Evolutionary conservation across 2,329 filamentous ascomycete genomes (phyloP), one percentile per base, ranked within the genome.

Genomic region (Drechslerella dactyloides): DNA sequence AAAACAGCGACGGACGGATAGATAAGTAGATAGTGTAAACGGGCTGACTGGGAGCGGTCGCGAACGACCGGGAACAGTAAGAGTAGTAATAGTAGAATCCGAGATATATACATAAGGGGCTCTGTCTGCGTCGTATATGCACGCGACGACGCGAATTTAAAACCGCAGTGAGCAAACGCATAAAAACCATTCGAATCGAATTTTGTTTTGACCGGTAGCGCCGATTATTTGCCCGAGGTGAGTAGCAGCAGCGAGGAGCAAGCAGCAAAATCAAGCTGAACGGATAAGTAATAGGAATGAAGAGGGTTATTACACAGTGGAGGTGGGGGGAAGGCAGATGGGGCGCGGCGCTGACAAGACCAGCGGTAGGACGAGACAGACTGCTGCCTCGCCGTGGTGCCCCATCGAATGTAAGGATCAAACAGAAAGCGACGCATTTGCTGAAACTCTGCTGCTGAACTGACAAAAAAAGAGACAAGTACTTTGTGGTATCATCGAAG

Each of bases 401-500:
- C 27, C 27, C 27, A 8, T 33, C 27, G n/a, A 61, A 52, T 40
- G 27, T 50, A 53, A 44, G 44, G 61, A 42, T 46, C 42, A 53
- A 37, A 35, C 7, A 44, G 19, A 55, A 35, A 55, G 50, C 19
- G 53, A 48, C 19, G 48, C 33, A 53, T 37, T 52, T 62, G 58
- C 52, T 69, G n/a, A 58, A 30, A 59, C 35, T 63, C 54, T 54
- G 58, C 19, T 63, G 55, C 54, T 37, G 62, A 53, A 51, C 27
- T 50, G 37, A 48, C 40, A 57, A 40, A 35, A 15, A 27, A 17
- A 50, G 54, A 21, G 33, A 30, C 13, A 59, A 63, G 48, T 42
- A 63, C 35, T 72, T 57, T 72, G 68, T 72, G 68, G 68, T 72
- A 72, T 72, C 68, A 72, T 72, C 60, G 52, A 60, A 64, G 53